phyloP scores from a whole-genome alignment of 441 rosid species.

The Pelargonium fulgidum region DNA sequence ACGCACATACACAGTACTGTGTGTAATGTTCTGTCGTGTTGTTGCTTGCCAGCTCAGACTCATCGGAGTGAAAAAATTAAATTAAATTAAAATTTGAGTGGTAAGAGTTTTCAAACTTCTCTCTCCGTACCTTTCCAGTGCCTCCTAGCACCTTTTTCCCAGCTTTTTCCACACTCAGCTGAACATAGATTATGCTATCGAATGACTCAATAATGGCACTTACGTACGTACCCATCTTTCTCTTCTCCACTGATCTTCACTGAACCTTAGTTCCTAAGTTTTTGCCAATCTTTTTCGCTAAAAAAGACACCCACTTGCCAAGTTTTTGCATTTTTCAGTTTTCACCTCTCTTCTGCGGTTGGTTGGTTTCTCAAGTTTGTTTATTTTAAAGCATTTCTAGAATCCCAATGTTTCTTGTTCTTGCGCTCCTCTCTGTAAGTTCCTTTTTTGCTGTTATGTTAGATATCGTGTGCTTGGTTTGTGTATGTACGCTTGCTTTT shows the following conservation, averaged over 20 bases:
- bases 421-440: background rate
- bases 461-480: background rate
- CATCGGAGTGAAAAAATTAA: too few relatives aligned
- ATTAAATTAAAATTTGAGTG: too few relatives aligned
- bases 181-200: background rate
- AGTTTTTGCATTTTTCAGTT: background rate
- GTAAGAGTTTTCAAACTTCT: background rate
- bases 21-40: background rate
- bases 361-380: background rate
- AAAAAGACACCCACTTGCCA: slow-evolving; percentile 2
- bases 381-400: background rate
- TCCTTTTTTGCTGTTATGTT: slow-evolving; percentile 3
- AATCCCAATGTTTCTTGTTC: slow-evolving; percentile 4
- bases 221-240: background rate
- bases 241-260: background rate
- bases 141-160: background rate
- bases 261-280: slow-evolving; percentile 9
- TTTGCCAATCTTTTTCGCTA: background rate
- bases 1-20: background rate
- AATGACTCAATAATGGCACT: background rate
- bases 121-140: background rate
- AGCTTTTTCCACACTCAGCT: slow-evolving; percentile 6
- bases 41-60: background rate
- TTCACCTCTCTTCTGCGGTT: background rate
- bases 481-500: background rate